Base-by-base conservation (phyloP, 192 early-diverging fungal genomes). In the Nowakowskiella sp. region DNA sequence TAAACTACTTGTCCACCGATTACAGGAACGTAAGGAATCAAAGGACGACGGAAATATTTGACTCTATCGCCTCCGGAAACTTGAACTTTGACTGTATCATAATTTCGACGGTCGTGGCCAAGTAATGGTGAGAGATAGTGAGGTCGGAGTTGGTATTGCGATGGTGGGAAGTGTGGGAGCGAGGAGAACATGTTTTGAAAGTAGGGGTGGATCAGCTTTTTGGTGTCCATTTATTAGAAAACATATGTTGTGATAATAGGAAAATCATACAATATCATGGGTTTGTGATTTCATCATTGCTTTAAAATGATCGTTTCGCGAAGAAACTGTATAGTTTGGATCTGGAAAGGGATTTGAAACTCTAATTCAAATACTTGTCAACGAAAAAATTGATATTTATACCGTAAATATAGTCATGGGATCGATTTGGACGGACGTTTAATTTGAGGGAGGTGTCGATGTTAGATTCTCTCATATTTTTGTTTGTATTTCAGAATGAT, bases 381-480 rank as follows among this genome's bases (percentile, higher is more conserved):
- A 10, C 29, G 10, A 32, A n/a, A 21, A 3, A 22, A 21, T 30
- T 13, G 19, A 31, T 51, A 36, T 34, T 10, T 7, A 46, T 32
- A 78, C 76, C 76, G 48, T 78, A 81, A 39, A 81, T 49, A 44
- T 81, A 81, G 60, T 81, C 79, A 44, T 80, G 64, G 7, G 78
- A 66, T 31, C 77, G 60, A 28, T 62, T 67, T 26, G 67, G 68
- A 19, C 36, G 36, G 19, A 39, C 36, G 13, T 39, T 39, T n/a
- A n/a, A n/a, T n/a, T n/a, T n/a, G n/a, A n/a, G n/a, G n/a, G n/a
- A n/a, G n/a, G n/a, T n/a, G n/a, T n/a, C n/a, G n/a, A n/a, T n/a
- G n/a, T n/a, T n/a, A n/a, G n/a, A n/a, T n/a, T n/a, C n/a, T n/a
- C n/a, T n/a, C n/a, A n/a, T n/a, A n/a, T n/a, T n/a, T n/a, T n/a